phyloP scores from a whole-genome alignment of 1,284 basidiomycete species.

The Cronartium ribicola region DNA sequence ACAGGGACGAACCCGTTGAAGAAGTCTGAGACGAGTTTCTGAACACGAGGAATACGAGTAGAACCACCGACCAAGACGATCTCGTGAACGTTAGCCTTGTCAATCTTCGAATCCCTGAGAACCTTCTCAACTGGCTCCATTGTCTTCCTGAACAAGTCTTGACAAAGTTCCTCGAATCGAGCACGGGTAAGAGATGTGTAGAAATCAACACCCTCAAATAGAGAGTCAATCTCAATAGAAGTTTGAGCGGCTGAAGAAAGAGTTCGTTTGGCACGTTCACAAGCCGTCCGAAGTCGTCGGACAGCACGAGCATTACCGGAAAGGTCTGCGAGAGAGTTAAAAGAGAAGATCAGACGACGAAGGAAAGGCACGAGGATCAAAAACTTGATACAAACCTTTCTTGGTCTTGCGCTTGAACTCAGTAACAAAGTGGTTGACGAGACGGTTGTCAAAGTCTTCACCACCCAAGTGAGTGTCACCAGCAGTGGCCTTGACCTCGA shows the following conservation, averaged over 20 bases:
- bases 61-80: conserved; percentile 98
- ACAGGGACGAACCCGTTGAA: conserved; percentile 69
- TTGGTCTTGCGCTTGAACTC: conserved; percentile 99
- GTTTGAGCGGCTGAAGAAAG: conserved; percentile 95
- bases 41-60: conserved; percentile 95
- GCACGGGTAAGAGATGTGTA: conserved; percentile 97
- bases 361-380: neutral
- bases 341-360: neutral
- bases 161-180: conserved; percentile 96
- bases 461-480: conserved; percentile 99
- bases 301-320: conserved; percentile 90
- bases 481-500: conserved; percentile 97
- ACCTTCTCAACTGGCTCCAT: conserved; percentile 99
- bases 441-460: conserved; percentile 98
- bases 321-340: conserved; percentile 61
- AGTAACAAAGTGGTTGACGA: conserved; percentile 95
- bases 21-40: conserved; percentile 97
- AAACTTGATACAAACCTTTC: conserved; percentile 62
- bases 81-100: conserved; percentile 90
- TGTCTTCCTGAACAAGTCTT: conserved; percentile 93
- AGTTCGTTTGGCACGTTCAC: conserved; percentile 97
- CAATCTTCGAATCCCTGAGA: conserved; percentile 94
- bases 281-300: conserved; percentile 93
- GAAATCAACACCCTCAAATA: conserved; percentile 97
- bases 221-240: conserved; percentile 95